A percentile compares a stretch with the other conserved stretches of the same genome.
These are phyloP conservation scores for Brassica hybrid DNA, from an alignment of 441 rosid genomes.

Conservation along the genomic window DNA sequence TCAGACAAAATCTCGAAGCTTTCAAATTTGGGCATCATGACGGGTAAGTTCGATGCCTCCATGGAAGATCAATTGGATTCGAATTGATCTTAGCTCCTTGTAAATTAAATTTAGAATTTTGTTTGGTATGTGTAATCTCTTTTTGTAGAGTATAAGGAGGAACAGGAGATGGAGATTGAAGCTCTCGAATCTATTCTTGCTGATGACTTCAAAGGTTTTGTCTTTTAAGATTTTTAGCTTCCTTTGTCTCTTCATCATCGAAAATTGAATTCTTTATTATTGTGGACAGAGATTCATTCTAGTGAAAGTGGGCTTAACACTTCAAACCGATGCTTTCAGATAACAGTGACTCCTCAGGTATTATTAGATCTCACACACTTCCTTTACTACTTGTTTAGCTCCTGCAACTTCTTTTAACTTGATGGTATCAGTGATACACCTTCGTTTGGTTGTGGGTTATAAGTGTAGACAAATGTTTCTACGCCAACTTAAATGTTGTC, in stretches of 20 bases:
- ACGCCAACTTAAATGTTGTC: slow-evolving; percentile 4
- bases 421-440: too few relatives aligned
- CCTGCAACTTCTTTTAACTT: too few relatives aligned
- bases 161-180: slow-evolving; percentile 97
- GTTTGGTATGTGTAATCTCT: background rate
- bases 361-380: background rate
- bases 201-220: slow-evolving; percentile 85
- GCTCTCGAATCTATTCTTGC: slow-evolving; percentile 95
- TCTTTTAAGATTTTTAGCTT: slow-evolving; percentile 11
- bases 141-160: slow-evolving; percentile 66
- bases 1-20: slow-evolving; percentile 30
- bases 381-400: too few relatives aligned
- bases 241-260: slow-evolving; percentile 2
- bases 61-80: slow-evolving; percentile 7
- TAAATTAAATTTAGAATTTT: background rate
- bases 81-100: slow-evolving; percentile 11
- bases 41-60: slow-evolving; percentile 32
- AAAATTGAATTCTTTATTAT: background rate
- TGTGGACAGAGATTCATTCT: slow-evolving; percentile 76
- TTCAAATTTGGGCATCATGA: slow-evolving; percentile 34
- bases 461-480: background rate
- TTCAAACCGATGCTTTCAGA: slow-evolving; percentile 82
- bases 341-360: slow-evolving; percentile 78
- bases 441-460: background rate
- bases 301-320: too few relatives aligned